These are phyloP conservation scores for Colletotrichum sp. DNA, from an alignment of 2,329 filamentous ascomycete genomes.

Conservation along the genomic window DNA sequence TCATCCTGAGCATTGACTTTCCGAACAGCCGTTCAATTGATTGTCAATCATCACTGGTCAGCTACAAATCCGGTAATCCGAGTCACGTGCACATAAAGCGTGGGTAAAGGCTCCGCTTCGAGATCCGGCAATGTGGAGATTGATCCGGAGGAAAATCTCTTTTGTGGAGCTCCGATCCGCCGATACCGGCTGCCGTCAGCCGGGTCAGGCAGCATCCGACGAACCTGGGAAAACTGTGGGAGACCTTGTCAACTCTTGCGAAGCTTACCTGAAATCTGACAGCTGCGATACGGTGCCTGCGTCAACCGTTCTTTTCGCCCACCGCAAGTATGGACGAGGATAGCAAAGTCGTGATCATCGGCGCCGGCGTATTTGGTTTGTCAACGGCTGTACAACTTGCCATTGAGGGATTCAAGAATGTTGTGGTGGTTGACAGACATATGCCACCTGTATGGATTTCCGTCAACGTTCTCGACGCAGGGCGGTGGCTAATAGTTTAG, in stretches of 20 bases:
- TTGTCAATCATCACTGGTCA: neutral
- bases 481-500: neutral
- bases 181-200: neutral
- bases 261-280: neutral
- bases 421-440: constrained; percentile 39
- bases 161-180: neutral
- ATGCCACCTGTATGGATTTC: constrained; percentile 29
- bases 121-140: neutral
- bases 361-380: constrained; percentile 33
- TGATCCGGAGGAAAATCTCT: neutral
- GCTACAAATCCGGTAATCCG: neutral
- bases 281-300: neutral
- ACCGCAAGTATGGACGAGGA: neutral
- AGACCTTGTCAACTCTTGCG: neutral
- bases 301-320: neutral
- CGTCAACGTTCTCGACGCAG: neutral
- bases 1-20: neutral
- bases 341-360: constrained; percentile 27
- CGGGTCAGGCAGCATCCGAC: neutral
- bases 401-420: constrained; percentile 28
- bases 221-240: neutral
- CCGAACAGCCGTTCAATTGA: neutral
- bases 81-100: neutral
- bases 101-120: neutral
- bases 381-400: constrained; percentile 29